A percentile compares a stretch with the other conserved stretches of the same genome.
Evolutionary conservation across 2,329 filamentous ascomycete genomes (phyloP).

Genomic region (Xylariomycetidae sp.): DNA sequence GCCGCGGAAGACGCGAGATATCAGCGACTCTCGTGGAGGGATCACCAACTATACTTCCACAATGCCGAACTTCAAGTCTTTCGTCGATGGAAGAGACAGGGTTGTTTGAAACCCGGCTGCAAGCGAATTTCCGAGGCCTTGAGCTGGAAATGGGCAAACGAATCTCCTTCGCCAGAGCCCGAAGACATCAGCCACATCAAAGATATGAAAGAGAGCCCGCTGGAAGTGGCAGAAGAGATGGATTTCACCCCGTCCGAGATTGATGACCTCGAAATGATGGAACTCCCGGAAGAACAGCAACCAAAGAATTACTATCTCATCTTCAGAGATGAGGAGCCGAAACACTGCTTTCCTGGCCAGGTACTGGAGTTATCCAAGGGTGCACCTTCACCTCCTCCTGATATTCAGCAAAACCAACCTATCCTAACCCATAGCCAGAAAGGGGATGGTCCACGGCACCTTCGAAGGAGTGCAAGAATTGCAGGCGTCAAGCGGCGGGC

Average conservation of each 20-base stretch:
- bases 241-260: conserved; percentile 16
- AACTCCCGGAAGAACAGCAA: too few species aligned
- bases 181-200: conserved; percentile 7
- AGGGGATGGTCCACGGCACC: too few species aligned
- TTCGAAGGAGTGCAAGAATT: too few species aligned
- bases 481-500: too few species aligned
- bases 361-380: too few species aligned
- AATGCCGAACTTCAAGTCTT: conserved; percentile 6
- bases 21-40: conserved; percentile 5
- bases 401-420: too few species aligned
- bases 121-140: not conserved
- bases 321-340: too few species aligned
- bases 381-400: too few species aligned
- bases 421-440: too few species aligned
- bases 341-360: too few species aligned
- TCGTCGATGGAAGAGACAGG: conserved; percentile 11
- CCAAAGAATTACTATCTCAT: too few species aligned
- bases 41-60: conserved; percentile 4
- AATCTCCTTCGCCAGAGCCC: conserved; percentile 14
- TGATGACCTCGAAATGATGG: conserved; percentile 14
- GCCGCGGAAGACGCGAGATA: conserved; percentile 10
- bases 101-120: conserved; percentile 10
- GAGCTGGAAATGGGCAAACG: conserved; percentile 15
- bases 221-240: conserved; percentile 6
- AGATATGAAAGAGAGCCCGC: conserved; percentile 6